Evolutionary conservation across 192 early-diverging fungal species (phyloP), one percentile per base, ranked within the genome.

Genomic region (Backusella circina): DNA sequence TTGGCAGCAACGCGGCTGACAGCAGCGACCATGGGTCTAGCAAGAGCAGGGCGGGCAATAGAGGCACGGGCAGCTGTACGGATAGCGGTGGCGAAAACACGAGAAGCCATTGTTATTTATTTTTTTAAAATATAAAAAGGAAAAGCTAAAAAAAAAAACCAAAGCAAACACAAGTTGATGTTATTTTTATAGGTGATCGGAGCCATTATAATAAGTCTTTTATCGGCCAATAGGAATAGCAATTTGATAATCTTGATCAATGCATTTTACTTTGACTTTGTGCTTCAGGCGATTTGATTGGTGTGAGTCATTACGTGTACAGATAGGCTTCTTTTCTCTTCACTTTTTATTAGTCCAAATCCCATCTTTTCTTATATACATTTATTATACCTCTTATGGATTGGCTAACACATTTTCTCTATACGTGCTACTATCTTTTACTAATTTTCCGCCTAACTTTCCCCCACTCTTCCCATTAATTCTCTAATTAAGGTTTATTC

Each of bases 41-140:
- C 72, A 7, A 74, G 65, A 36, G 72, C 35, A 39, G 75, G 76
- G 35, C 81, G 81, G 44, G 75, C 47, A 23, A 69, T 47, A 64
- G 76, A 61, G 41, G 74, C 70, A 39, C 81, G 81, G n/a, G 77
- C 38, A 65, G 75, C 77, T 28, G 77, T 50, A 44, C 81, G 81
- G 65, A 78, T n/a, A 70, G 73, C 77, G 39, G 74, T 75, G 28
- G 74, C 61, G 37, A 82, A 79, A 32, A 67, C 61, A 77, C 79
- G 79, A 74, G 79, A 76, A 74, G 75, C 75, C 79, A 81, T 80
- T 5, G 6, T 76, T 26, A 28, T 36, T 65, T 16, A 33, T 31
- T 36, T 35, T 65, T 21, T 36, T 30, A 65, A 47, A 39, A 65
- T 73, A 44, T 47, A 44, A 37, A 64, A 70, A 36, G 31, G 26